These are phyloP conservation scores for Ilex aquifolium DNA, from an alignment of 257 asterid genomes.

Conservation along the genomic window DNA sequence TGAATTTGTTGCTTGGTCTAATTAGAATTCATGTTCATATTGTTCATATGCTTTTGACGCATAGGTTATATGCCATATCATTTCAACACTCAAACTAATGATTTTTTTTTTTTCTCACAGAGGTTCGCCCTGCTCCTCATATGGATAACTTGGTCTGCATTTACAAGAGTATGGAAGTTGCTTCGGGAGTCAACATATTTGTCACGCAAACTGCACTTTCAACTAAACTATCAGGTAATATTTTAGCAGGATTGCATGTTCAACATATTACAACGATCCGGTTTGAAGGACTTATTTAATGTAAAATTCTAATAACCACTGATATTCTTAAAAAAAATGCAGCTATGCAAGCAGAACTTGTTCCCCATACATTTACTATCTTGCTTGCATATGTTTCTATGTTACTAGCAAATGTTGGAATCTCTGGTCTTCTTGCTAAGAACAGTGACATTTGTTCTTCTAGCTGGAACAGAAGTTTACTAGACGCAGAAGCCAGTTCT, in stretches of 20 bases:
- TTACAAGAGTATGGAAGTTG: slow-evolving; percentile 89
- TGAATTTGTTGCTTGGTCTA: too few relatives aligned
- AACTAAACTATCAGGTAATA: slow-evolving; percentile 46
- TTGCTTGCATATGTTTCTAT: not conserved
- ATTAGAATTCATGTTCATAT: too few relatives aligned
- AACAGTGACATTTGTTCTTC: not conserved
- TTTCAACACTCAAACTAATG: too few relatives aligned
- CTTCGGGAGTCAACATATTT: slow-evolving; percentile 58
- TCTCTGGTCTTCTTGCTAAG: too few relatives aligned
- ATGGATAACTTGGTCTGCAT: slow-evolving; percentile 90
- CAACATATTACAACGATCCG: not conserved
- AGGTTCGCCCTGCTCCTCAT: slow-evolving; percentile 87
- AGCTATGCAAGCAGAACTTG: not conserved
- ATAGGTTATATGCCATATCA: too few relatives aligned
- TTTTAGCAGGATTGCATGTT: not conserved
- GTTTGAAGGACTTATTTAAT: not conserved
- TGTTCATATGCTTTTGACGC: too few relatives aligned
- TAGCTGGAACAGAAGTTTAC: not conserved
- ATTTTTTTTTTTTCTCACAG: slow-evolving; percentile 20
- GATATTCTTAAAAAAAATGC: not conserved
- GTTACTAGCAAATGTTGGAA: not conserved
- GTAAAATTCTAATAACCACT: too few relatives aligned
- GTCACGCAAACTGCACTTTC: slow-evolving; percentile 50
- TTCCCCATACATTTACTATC: not conserved
- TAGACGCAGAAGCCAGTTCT: not conserved